Conservation (phyloP, 225 moss, liverwort and hornwort species). For the Thuidium tamariscinum region DNA sequence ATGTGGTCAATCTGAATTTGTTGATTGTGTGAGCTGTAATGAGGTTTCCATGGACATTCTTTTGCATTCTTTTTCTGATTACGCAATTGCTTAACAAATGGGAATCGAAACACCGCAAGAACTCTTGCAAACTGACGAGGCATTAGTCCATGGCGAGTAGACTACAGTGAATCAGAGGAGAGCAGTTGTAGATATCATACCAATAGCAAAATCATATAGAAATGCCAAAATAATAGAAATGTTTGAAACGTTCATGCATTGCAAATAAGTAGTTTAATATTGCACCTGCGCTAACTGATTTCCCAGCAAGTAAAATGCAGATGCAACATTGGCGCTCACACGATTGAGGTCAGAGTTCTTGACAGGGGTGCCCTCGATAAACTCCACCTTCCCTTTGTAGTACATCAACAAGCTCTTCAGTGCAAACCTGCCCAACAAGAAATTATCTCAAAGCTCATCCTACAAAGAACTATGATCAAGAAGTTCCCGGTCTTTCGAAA, state of each 20-base stretch:
- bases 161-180: neutral
- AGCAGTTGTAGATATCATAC: neutral
- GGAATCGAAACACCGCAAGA: neutral
- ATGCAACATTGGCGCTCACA: slow-evolving; percentile 77
- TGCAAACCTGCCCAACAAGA: slow-evolving; percentile 51
- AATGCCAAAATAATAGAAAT: neutral
- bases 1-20: neutral
- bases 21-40: neutral
- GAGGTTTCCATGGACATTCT: neutral
- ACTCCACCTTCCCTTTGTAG: slow-evolving; percentile 71
- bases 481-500: neutral
- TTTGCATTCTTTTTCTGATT: neutral
- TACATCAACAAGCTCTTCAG: slow-evolving; percentile 75
- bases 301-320: slow-evolving; percentile 64
- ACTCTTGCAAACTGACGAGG: neutral
- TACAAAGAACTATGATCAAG: neutral
- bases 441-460: neutral
- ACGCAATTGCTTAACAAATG: neutral
- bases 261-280: neutral
- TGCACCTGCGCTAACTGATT: slow-evolving; percentile 72
- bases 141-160: neutral
- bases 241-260: neutral
- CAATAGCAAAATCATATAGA: neutral
- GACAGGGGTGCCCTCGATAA: slow-evolving; percentile 83
- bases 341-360: slow-evolving; percentile 85